phyloP scores from a whole-genome alignment of 352 stramenopile genomes.

The Plasmopara muralis region DNA sequence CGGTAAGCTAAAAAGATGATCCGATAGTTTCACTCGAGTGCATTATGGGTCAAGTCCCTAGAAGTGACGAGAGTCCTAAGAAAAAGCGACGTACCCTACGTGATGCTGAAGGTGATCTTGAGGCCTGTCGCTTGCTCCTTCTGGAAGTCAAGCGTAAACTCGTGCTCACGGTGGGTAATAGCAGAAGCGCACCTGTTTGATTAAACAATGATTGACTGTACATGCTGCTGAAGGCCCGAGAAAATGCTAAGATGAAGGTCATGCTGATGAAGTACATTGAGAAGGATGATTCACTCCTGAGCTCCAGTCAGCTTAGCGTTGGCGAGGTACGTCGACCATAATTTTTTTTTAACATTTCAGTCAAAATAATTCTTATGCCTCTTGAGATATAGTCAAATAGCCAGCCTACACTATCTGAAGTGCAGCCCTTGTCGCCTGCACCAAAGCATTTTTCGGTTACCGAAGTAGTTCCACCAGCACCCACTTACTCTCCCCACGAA shows the following conservation, averaged over 20 bases:
- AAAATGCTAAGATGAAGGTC: constrained; percentile 86
- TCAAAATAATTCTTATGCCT: constrained; percentile 1
- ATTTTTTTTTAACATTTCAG: not conserved
- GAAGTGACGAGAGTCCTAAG: constrained; percentile 22
- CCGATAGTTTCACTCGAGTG: too few relatives aligned
- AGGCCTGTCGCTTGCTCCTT: constrained; percentile 36
- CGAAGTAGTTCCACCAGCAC: constrained; percentile 18
- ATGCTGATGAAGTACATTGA: constrained; percentile 84
- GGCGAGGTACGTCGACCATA: constrained; percentile 18
- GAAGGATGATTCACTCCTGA: constrained; percentile 72
- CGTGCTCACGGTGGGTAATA: constrained; percentile 40
- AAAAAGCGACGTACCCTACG: constrained; percentile 71
- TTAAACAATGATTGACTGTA: not conserved
- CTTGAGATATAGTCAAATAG: constrained; percentile 21
- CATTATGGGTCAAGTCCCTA: too few relatives aligned
- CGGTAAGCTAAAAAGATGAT: too few relatives aligned
- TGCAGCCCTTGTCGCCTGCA: constrained; percentile 5
- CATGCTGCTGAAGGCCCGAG: constrained; percentile 35
- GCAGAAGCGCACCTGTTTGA: not conserved
- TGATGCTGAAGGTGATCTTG: constrained; percentile 57
- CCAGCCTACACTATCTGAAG: constrained; percentile 11
- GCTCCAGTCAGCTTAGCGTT: constrained; percentile 68
- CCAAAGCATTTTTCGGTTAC: constrained; percentile 10
- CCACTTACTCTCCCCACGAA: constrained; percentile 38
- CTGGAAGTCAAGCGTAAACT: constrained; percentile 59